Base-by-base conservation (phyloP, 2,329 filamentous ascomycete species). In the Pyrenochaeta sp. region DNA sequence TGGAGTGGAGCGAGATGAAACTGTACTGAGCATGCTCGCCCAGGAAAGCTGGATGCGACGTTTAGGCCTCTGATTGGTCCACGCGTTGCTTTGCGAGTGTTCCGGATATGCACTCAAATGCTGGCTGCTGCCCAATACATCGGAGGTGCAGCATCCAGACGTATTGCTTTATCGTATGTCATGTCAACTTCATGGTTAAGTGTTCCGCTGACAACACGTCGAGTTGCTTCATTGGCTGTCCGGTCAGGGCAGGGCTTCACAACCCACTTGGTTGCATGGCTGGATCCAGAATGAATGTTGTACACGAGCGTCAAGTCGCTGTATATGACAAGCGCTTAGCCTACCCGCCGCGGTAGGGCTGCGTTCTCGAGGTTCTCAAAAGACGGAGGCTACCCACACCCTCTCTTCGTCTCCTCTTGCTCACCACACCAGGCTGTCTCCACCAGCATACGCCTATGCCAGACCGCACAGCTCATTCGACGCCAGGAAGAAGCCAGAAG, bases 81-180 rank as follows among this genome's bases (percentile, higher is more conserved):
- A 39, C 35, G 18, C 37, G 37, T 41, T 59, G 59, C 61, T 58
- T 60, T 62, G 56, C 58, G 53, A 58, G 37, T 58, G 62, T 69
- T 47, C 57, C 63, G 60, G 55, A 52, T 58, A 67, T 64, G 63
- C 60, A 63, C 55, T 59, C 48, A 61, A 51, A 56, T 61, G 58
- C 52, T 55, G 47, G 44, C 52, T 60, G 53, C 41, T 54, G 55
- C 52, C 63, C 65, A 67, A 68, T 68, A 57, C 52, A 60, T 67
- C 48, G 27, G 37, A 20, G 35, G 42, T 42, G 28, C 26, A 57
- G 51, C 41, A 45, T 55, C 44, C 34, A 40, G 47, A 50, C 34
- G 44, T 35, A 28, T 38, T 41, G 47, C 44, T n/a, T 54, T 37
- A 48, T 58, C 58, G 47, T 61, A 46, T 48, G 36, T 30, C 36